These are phyloP conservation scores for Cutaneotrichosporon cavernicola DNA, from an alignment of 1,284 basidiomycete genomes.

Conservation along the genomic window DNA sequence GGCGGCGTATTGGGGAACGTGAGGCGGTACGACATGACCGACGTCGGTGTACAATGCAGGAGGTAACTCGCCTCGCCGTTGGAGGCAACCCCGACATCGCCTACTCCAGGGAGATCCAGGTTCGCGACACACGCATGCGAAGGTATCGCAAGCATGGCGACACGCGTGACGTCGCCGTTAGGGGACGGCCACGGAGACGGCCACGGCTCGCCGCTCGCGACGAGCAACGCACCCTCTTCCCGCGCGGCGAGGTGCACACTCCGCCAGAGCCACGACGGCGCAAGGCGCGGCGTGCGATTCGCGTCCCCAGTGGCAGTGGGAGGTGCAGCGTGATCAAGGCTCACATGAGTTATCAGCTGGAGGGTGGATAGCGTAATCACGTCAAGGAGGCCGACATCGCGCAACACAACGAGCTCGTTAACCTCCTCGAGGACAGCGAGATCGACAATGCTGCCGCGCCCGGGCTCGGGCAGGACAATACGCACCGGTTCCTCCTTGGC, in stretches of 20 bases:
- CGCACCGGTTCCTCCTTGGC: conserved; percentile 17
- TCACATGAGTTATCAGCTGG: conserved; percentile 18
- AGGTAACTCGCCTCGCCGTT: conserved; percentile 30
- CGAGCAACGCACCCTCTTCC: conserved; percentile 29
- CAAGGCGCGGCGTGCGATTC: conserved; percentile 19
- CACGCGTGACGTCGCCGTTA: conserved; percentile 45
- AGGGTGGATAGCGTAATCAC: conserved; percentile 34
- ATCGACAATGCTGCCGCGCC: conserved; percentile 36
- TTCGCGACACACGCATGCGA: conserved; percentile 28
- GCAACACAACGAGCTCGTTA: conserved; percentile 33
- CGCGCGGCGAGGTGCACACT: conserved; percentile 33
- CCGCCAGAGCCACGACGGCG: conserved; percentile 43
- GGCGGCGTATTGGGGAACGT: conserved; percentile 25
- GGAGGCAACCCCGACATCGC: conserved; percentile 34
- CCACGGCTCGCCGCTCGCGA: conserved; percentile 44
- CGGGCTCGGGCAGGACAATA: conserved; percentile 34
- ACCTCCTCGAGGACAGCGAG: conserved; percentile 38
- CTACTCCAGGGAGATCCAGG: conserved; percentile 46
- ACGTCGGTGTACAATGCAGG: conserved; percentile 36
- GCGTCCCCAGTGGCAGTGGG: background rate
- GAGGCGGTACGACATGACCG: conserved; percentile 43
- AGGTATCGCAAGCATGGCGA: conserved; percentile 32
- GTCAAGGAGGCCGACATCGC: conserved; percentile 46
- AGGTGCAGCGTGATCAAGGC: conserved; percentile 19
- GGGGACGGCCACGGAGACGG: conserved; percentile 41